phyloP scores from a whole-genome alignment of 1,284 basidiomycete genomes.

The Cutaneotrichosporon mucoides region DNA sequence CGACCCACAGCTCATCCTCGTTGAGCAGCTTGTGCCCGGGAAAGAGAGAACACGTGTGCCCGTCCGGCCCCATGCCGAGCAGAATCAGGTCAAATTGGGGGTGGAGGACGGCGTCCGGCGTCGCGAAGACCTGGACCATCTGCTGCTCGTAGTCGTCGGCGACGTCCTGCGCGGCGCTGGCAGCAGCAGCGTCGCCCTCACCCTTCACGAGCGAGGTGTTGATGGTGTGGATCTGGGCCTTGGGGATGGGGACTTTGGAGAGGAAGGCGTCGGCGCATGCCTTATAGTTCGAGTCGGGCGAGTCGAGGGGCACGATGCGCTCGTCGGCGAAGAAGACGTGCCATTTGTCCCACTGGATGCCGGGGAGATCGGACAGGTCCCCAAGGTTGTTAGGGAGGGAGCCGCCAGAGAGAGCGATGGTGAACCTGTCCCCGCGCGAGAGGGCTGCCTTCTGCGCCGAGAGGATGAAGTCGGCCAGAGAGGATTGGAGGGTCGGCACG shows the following conservation, averaged over 20 bases:
- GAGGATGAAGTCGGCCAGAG: conserved; percentile 77
- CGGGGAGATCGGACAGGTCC: conserved; percentile 63
- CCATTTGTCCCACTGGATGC: conserved; percentile 93
- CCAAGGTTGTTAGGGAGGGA: conserved; percentile 80
- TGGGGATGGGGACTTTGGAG: conserved; percentile 70
- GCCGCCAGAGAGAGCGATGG: conserved; percentile 88
- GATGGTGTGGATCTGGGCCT: conserved; percentile 77
- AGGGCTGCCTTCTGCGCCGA: conserved; percentile 87
- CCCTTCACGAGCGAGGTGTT: conserved; percentile 62
- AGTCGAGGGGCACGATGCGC: conserved; percentile 84
- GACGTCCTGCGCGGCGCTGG: conserved; percentile 69
- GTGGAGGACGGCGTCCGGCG: conserved; percentile 84
- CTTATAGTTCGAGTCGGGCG: conserved; percentile 85
- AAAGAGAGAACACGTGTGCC: conserved; percentile 96
- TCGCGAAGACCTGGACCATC: conserved; percentile 84
- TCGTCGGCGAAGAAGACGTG: conserved; percentile 96
- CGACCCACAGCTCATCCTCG: conserved; percentile 91
- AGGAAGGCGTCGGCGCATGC: conserved; percentile 74
- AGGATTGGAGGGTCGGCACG: conserved; percentile 52
- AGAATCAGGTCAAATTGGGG: conserved; percentile 93
- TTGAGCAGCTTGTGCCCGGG: conserved; percentile 79
- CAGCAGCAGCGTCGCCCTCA: conserved; percentile 28
- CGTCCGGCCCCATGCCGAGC: conserved; percentile 89
- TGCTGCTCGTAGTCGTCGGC: conserved; percentile 90
- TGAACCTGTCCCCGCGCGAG: conserved; percentile 81